Evolutionary conservation across 768 basidiomycete species (phyloP).

Genomic region (Gymnopilus dilepis): DNA sequence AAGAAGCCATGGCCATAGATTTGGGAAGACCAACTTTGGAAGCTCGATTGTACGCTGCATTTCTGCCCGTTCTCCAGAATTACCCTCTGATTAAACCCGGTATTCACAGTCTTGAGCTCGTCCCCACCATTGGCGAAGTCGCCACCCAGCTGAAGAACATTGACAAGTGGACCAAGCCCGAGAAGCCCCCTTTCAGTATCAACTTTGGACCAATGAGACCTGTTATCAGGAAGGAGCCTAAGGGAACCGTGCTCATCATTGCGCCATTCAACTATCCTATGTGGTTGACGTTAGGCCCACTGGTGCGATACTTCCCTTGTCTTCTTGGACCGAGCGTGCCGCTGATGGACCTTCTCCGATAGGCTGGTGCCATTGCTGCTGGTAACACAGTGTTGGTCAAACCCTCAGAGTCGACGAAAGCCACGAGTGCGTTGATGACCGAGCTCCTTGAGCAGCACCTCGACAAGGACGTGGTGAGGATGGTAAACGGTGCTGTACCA

Average conservation of each 20-base stretch:
- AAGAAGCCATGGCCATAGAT: slow-evolving; percentile 62
- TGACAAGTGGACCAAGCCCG: slow-evolving; percentile 76
- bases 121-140: slow-evolving; percentile 54
- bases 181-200: slow-evolving; percentile 58
- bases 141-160: slow-evolving; percentile 63
- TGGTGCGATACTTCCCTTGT: slow-evolving; percentile 46
- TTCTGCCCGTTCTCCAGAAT: not conserved
- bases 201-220: slow-evolving; percentile 67
- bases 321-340: not conserved
- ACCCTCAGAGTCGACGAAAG: slow-evolving; percentile 73
- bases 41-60: slow-evolving; percentile 46
- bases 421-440: slow-evolving; percentile 58
- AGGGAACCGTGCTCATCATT: slow-evolving; percentile 75
- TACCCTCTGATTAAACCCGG: not conserved
- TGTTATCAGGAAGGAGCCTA: slow-evolving; percentile 73
- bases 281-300: slow-evolving; percentile 58
- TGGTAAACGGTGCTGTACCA: slow-evolving; percentile 70
- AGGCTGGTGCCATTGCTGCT: slow-evolving; percentile 77
- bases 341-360: slow-evolving; percentile 6
- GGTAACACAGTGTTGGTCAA: slow-evolving; percentile 77
- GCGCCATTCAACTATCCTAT: slow-evolving; percentile 80
- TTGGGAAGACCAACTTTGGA: slow-evolving; percentile 69
- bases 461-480: slow-evolving; percentile 64
- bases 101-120: slow-evolving; percentile 62
- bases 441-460: slow-evolving; percentile 79